Evolutionary conservation across 345 rosid species (phyloP), one percentile per base, ranked within the genome.

Genomic region (Hypericum perforatum): DNA sequence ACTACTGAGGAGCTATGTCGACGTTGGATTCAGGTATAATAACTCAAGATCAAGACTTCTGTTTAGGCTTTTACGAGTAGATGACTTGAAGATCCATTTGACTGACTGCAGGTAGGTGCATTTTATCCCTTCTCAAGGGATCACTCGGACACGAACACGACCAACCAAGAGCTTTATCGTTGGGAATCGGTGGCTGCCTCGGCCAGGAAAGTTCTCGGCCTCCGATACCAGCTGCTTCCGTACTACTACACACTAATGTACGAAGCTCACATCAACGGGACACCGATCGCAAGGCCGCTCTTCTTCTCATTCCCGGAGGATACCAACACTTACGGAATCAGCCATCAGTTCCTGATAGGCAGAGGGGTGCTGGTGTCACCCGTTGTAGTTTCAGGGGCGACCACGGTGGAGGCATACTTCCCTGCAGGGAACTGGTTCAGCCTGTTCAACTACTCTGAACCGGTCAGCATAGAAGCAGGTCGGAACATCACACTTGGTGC

Each of bases 51-150:
- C n/a, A n/a, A n/a, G n/a, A n/a, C n/a, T n/a, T n/a, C n/a, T n/a
- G n/a, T n/a, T n/a, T n/a, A n/a, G n/a, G n/a, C n/a, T n/a, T n/a
- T n/a, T n/a, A n/a, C n/a, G n/a, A n/a, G n/a, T n/a, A n/a, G n/a
- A n/a, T n/a, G n/a, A n/a, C n/a, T n/a, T n/a, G n/a, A n/a, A n/a
- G n/a, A n/a, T n/a, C n/a, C n/a, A n/a, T n/a, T n/a, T n/a, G n/a
- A n/a, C n/a, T n/a, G n/a, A 22, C 32, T 37, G 76, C 75, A 86
- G 95, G 54, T 86, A 0, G 91, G 91, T 55, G 88, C 95, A 7
- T 86, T 81, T 63, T 86, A 86, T 51, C 95, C 95, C 37, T 83
- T 86, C 41, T 76, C 91, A 11, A 81, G 95, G 70, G 95, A 86
- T 41, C 91, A 86, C 60, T 77, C 95, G 0, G 64, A n/a, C 0